Percentiles rank a stretch among this genome's conserved stretches.
Evolutionary conservation across 83 land plant genomes (phyloP).

Genomic region (Thuja plicata): DNA sequence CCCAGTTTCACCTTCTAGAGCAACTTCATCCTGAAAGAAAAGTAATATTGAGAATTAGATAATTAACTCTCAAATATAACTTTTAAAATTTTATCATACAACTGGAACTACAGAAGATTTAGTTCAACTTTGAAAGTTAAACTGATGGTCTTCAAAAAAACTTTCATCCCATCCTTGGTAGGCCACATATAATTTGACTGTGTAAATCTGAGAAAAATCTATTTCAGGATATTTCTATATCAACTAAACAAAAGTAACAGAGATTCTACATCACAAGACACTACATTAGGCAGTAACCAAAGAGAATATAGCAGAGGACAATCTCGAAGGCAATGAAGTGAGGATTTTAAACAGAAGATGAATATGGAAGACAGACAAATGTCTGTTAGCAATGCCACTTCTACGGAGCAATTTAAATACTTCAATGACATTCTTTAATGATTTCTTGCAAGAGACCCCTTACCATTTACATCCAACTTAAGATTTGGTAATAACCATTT

Average conservation of each 20-base stretch:
- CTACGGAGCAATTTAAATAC: background rate
- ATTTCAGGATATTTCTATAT: background rate
- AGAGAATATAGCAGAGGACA: background rate
- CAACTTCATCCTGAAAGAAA: constrained; percentile 63
- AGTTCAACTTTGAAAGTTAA: background rate
- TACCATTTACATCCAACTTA: background rate
- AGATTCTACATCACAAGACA: background rate
- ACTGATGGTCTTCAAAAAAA: background rate
- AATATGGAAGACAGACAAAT: background rate
- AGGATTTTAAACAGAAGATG: background rate
- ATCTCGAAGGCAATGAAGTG: background rate
- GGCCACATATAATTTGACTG: background rate
- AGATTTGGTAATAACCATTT: background rate
- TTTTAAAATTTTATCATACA: background rate
- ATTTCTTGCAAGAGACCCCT: background rate
- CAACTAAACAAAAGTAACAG: background rate
- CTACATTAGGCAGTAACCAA: background rate
- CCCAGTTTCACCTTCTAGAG: constrained; percentile 82
- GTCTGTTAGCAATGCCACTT: background rate
- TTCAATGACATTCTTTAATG: background rate
- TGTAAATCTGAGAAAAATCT: background rate
- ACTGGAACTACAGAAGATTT: background rate
- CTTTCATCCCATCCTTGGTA: background rate
- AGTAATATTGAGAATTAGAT: background rate
- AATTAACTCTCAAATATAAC: background rate